These are phyloP conservation scores for Strobilomyces confusus DNA, from an alignment of 768 basidiomycete species.

Conservation along the genomic window DNA sequence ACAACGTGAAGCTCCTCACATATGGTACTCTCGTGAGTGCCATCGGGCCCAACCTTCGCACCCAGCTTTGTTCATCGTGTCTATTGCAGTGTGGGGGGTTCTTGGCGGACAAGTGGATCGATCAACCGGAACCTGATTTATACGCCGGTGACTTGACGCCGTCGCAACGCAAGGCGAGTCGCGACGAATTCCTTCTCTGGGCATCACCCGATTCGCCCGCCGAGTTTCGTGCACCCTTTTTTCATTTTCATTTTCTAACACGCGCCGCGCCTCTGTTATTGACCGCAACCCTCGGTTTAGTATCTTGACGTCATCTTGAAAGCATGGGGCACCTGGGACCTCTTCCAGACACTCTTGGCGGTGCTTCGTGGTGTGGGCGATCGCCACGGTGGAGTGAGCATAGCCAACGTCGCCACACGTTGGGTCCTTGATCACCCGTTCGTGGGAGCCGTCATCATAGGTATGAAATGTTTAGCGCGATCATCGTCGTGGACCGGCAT, in stretches of 20 bases:
- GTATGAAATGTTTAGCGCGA: too few relatives aligned
- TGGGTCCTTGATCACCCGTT: constrained; percentile 79
- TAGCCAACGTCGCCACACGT: constrained; percentile 75
- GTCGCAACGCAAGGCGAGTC: constrained; percentile 72
- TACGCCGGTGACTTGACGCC: constrained; percentile 70
- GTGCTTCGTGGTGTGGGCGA: constrained; percentile 63
- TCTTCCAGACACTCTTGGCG: constrained; percentile 65
- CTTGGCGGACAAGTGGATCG: constrained; percentile 72
- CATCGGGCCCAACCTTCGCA: background rate
- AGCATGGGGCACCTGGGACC: constrained; percentile 74
- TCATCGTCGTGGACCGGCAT: too few relatives aligned
- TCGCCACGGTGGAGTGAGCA: constrained; percentile 59
- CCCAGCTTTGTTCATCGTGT: constrained; percentile 1
- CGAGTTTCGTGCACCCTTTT: too few relatives aligned
- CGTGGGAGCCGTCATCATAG: constrained; percentile 79
- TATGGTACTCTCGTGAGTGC: constrained; percentile 73
- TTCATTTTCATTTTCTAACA: background rate
- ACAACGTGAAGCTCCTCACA: constrained; percentile 70
- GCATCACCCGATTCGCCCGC: background rate
- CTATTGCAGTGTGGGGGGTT: constrained; percentile 73
- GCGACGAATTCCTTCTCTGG: background rate
- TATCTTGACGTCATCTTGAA: constrained; percentile 80
- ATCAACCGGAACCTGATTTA: constrained; percentile 61
- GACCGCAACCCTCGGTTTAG: constrained; percentile 35
- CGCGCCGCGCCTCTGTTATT: background rate